Percentiles rank a stretch among this genome's conserved stretches.
Evolutionary conservation across 2,329 filamentous ascomycete species (phyloP).

Genomic region (Sclerotiophoma versabilis): DNA sequence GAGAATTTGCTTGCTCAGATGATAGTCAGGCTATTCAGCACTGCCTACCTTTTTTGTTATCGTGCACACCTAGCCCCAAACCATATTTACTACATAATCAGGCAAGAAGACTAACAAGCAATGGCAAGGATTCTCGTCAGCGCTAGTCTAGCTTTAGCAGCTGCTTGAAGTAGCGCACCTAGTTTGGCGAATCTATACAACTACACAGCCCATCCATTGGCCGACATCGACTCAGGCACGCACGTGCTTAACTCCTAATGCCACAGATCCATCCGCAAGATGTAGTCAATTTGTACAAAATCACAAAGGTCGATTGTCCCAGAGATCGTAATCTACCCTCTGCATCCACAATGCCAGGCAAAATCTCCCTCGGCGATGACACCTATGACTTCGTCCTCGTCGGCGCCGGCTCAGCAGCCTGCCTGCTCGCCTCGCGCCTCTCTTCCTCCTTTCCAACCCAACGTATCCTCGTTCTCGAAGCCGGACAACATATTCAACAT

Average conservation of each 20-base stretch:
- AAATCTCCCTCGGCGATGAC: not conserved
- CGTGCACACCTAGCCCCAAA: no score
- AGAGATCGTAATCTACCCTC: not conserved
- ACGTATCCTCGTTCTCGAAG: conserved; percentile 24
- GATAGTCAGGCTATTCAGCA: no score
- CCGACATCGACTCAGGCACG: not conserved
- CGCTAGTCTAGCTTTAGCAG: not conserved
- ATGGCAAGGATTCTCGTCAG: not conserved
- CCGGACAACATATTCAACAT: conserved; percentile 24
- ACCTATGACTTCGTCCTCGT: conserved; percentile 26
- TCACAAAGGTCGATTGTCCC: not conserved
- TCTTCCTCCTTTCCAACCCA: conserved; percentile 21
- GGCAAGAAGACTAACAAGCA: not conserved
- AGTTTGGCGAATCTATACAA: no score
- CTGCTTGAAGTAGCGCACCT: not conserved
- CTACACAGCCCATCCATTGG: not conserved
- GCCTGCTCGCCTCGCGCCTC: conserved; percentile 27
- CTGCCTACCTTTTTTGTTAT: no score
- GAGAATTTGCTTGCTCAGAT: no score
- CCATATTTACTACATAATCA: no score
- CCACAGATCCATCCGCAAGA: no score
- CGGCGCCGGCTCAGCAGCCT: conserved; percentile 28
- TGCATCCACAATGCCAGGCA: not conserved
- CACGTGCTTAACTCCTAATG: not conserved
- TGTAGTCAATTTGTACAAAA: no score